Evolutionary conservation across 306 rosid genomes (phyloP).

Genomic region (Cicer cuneatum): DNA sequence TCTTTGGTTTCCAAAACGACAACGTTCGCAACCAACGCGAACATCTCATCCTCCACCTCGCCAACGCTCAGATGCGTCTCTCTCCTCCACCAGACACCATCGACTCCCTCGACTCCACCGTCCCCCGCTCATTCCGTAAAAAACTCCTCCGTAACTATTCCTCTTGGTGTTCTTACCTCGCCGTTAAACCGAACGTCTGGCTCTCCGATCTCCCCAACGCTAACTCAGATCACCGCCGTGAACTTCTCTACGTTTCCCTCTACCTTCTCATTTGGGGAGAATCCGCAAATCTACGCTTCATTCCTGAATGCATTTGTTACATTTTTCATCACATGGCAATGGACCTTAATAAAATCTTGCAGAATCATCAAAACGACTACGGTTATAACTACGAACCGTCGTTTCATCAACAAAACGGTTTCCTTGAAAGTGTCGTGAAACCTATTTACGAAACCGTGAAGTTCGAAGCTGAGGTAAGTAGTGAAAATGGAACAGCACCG

Average conservation of each 20-base stretch:
- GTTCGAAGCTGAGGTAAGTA: constrained; percentile 63
- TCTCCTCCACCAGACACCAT: constrained; percentile 73
- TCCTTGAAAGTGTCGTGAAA: constrained; percentile 63
- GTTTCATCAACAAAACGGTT: constrained; percentile 57
- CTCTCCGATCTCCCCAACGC: constrained; percentile 53
- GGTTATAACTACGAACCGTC: constrained; percentile 37
- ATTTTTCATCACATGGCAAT: constrained; percentile 82
- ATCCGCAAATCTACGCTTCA: constrained; percentile 79
- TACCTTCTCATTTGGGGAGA: constrained; percentile 91
- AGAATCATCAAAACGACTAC: background rate
- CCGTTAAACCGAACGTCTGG: constrained; percentile 58
- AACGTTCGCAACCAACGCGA: constrained; percentile 91
- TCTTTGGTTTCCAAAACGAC: constrained; percentile 84
- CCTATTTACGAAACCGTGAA: constrained; percentile 71
- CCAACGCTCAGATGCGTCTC: constrained; percentile 91
- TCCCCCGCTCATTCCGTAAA: constrained; percentile 65
- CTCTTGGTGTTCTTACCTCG: constrained; percentile 75
- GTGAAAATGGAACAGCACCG: constrained; percentile 75
- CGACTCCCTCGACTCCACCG: constrained; percentile 62
- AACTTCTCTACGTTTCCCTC: constrained; percentile 80
- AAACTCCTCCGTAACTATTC: constrained; percentile 75
- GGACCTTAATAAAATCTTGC: constrained; percentile 59
- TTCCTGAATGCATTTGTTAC: constrained; percentile 83
- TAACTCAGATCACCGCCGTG: constrained; percentile 64
- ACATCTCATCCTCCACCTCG: constrained; percentile 87